A percentile compares a stretch with the other conserved stretches of the same genome.
Conservation (phyloP, 2,329 filamentous ascomycete species). For the Xenosphaeropsis pyriputrescens region DNA sequence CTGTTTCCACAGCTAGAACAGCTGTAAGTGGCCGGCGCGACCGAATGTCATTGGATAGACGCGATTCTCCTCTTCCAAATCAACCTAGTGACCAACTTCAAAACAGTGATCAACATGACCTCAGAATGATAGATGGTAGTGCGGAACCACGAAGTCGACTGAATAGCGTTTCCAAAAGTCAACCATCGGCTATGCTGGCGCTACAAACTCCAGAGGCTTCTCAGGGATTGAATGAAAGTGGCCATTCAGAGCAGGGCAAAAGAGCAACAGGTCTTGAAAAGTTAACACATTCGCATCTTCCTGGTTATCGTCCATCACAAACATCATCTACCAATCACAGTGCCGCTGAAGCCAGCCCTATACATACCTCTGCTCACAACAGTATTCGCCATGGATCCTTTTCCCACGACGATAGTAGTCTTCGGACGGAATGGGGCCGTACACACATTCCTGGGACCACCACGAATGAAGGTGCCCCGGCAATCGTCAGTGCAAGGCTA, state of each 20-base stretch:
- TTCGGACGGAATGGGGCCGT: conserved; percentile 25
- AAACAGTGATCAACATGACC: conserved; percentile 5
- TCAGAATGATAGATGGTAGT: conserved; percentile 8
- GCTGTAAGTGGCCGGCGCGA: too few relatives aligned
- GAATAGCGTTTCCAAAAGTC: conserved; percentile 15
- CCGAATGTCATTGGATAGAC: too few relatives aligned
- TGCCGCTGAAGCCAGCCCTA: conserved; percentile 38
- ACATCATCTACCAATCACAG: conserved; percentile 44
- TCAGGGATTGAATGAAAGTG: conserved; percentile 4
- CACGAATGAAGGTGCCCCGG: conserved; percentile 38
- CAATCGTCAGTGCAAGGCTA: conserved; percentile 43
- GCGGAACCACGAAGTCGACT: conserved; percentile 15
- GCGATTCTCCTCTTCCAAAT: too few relatives aligned
- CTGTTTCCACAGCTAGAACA: too few relatives aligned
- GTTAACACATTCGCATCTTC: conserved; percentile 27
- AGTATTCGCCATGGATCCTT: conserved; percentile 43
- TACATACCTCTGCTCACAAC: conserved; percentile 43
- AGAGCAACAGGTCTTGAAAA: conserved; percentile 18
- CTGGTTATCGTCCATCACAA: conserved; percentile 31
- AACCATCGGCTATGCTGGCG: conserved; percentile 14
- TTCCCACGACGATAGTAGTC: conserved; percentile 22
- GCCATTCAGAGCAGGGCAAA: conserved; percentile 14
- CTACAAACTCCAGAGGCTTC: conserved; percentile 15
- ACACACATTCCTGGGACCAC: conserved; percentile 40
- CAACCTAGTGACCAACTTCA: conserved; percentile 3